Evolutionary conservation across 768 basidiomycete species (phyloP).

Genomic region (Gelatoporia subvermispora): DNA sequence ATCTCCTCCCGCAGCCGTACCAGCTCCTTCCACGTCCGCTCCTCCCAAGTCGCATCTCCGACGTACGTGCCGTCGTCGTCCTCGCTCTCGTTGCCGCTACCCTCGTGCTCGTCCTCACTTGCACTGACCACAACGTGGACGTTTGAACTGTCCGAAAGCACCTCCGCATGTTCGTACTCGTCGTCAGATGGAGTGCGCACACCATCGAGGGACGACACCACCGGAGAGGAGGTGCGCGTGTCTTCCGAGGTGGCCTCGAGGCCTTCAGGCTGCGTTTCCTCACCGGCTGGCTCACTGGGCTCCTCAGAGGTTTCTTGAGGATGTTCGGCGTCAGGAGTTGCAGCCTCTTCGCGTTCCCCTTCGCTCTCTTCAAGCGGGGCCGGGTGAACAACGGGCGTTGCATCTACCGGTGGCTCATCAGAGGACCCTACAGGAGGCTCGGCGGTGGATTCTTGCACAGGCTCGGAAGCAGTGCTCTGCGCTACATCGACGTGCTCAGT

Average conservation of each 20-base stretch:
- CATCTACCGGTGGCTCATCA: too few relatives aligned
- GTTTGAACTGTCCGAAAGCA: neutral
- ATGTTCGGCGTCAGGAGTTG: too few relatives aligned
- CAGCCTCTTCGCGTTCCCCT: too few relatives aligned
- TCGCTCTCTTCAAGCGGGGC: too few relatives aligned
- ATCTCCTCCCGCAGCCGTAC: slow-evolving; percentile 71
- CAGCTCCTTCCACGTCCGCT: slow-evolving; percentile 79
- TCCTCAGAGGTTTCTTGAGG: too few relatives aligned
- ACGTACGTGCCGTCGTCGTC: slow-evolving; percentile 44
- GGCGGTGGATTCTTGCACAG: too few relatives aligned
- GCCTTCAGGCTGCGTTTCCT: too few relatives aligned
- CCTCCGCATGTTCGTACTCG: neutral
- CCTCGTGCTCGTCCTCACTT: neutral
- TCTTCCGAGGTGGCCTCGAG: neutral
- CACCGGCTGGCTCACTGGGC: too few relatives aligned
- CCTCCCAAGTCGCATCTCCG: slow-evolving; percentile 76
- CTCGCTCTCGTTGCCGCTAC: slow-evolving; percentile 25
- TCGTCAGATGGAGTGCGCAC: neutral
- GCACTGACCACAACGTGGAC: neutral
- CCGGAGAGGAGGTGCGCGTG: neutral
- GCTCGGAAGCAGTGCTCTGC: too few relatives aligned
- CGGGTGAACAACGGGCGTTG: too few relatives aligned
- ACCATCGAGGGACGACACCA: neutral
- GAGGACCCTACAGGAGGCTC: too few relatives aligned
- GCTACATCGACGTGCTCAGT: too few relatives aligned